Evolutionary conservation across 2,329 filamentous ascomycete species (phyloP), one percentile per base, ranked within the genome.

Genomic region (Diaporthe sp.): DNA sequence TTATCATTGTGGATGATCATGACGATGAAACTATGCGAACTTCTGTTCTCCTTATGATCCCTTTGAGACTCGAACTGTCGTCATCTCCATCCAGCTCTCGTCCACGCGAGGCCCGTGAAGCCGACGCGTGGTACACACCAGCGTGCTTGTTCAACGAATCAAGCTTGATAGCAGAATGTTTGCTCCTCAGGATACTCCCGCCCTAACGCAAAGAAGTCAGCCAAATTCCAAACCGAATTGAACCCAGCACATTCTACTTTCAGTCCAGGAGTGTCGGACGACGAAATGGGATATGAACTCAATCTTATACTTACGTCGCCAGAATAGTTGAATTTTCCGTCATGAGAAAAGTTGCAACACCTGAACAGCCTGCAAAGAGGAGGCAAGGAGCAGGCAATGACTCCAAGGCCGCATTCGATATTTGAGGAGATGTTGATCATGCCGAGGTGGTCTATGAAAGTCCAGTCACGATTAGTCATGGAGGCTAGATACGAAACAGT

Each of bases 11-110:
- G 8, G 9, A 28, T 39, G 22, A 8, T 39, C 13, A 37, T 39
- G 22, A 53, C 5, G 62, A 68, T 28, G 62, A 68, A 7, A 68
- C 44, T 19, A 68, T 10, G 6, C 62, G 62, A 25, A 68, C 62
- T 68, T 68, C 62, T 53, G 62, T 68, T 28, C 46, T 53, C 62
- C 31, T 68, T 39, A 68, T 68, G 5, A 68, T 68, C 8, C 62
- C 62, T 25, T 19, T 68, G 31, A 68, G 46, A 17, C 62, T 68
- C 3, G 62, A 51, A 12, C 28, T n/a, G 13, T 68, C 62, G 22
- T 53, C 62, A 28, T 37, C 28, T 39, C 22, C 44, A 6, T 68
- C 62, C n/a, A 68, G 62, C 13, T 53, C 62, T 4, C 62, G 31
- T 39, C 62, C 62, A 39, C 46, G 62, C 31, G 62, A 68, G 4